Conservation (phyloP, 2,329 filamentous ascomycete species). For the Zarea fungicola region DNA sequence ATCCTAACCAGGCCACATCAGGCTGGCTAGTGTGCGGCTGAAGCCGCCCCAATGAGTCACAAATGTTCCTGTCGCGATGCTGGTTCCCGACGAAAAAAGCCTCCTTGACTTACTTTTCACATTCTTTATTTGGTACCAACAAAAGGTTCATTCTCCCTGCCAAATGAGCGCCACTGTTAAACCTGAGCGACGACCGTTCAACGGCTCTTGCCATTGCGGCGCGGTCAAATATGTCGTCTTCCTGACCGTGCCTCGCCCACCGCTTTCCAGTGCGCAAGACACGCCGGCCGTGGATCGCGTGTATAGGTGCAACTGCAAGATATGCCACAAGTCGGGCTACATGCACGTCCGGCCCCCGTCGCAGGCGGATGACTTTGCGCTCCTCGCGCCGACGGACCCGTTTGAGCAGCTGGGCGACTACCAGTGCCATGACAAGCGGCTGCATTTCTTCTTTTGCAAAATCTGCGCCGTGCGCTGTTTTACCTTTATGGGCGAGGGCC, state of each 20-base stretch:
- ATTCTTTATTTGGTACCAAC: too few species aligned
- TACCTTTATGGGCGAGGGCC: conserved; percentile 27
- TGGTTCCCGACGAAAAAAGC: too few species aligned
- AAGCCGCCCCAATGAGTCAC: too few species aligned
- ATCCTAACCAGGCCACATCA: too few species aligned
- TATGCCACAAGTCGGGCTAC: conserved; percentile 43
- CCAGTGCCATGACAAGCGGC: conserved; percentile 23
- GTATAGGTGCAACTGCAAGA: conserved; percentile 42
- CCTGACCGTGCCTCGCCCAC: conserved; percentile 32
- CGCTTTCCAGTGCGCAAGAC: not conserved
- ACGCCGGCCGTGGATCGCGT: conserved; percentile 7
- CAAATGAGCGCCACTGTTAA: not conserved
- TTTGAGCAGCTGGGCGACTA: conserved; percentile 37
- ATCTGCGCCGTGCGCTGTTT: conserved; percentile 41
- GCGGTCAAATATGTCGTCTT: conserved; percentile 34
- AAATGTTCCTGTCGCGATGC: too few species aligned
- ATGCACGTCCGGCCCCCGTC: conserved; percentile 38
- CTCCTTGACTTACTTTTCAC: too few species aligned
- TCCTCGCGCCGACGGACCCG: conserved; percentile 37
- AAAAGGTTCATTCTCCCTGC: too few species aligned
- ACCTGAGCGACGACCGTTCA: conserved; percentile 6
- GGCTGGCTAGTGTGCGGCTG: too few species aligned
- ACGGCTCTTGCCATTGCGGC: conserved; percentile 41
- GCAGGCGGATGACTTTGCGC: conserved; percentile 37
- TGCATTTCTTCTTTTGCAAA: conserved; percentile 42